Base-by-base conservation (phyloP, 768 basidiomycete genomes). In the Cystofilobasidium capitatum region DNA sequence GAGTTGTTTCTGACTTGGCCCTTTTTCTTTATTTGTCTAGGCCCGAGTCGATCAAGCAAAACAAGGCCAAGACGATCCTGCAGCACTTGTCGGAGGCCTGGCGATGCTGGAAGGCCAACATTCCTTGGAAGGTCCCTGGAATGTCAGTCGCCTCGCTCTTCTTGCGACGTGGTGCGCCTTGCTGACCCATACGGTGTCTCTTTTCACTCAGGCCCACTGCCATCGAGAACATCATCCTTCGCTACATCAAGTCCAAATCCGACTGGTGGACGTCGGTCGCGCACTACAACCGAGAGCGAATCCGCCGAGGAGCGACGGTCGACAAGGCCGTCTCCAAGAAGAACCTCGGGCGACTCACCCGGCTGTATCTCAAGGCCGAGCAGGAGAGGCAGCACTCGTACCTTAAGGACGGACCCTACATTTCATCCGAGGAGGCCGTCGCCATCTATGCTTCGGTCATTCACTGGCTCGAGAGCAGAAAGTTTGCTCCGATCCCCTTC, bases 261-360 rank as follows among this genome's bases (percentile, higher is more conserved):
- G 94, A 99, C 76, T 97, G 94, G 94, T 98, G 92, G 91, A 88
- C 88, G 76, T 93, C 89, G 81, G 92, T 96, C 71, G 92, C 94
- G 12, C 94, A 99, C 77, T 97, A 94, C 79, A 97, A 98, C 76
- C 90, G 92, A 62, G 92, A 93, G 75, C 90, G 94, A 80, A 97
- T 98, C 70, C 85, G 92, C 47, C 88, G 94, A 72, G 94, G 93
- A 68, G 93, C 93, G 5, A 94, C 92, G 8, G 92, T 93, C 72
- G 92, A 94, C 79, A 69, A 69, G 68, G 68, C 68, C 47, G 68
- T 69, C 54, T 91, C 94, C 20, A 94, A 97, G 82, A 98, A 99
- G 85, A 99, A 99, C 77, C 80, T 99, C 47, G 96, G 96, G 70
- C 89, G 96, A 75, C 85, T 99, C 60, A 99, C 96, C 71, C 91